A percentile compares a stretch with the other conserved stretches of the same genome.
Evolutionary conservation across 805 yeast genomes (phyloP).

Genomic region (Suhomyces sp.): DNA sequence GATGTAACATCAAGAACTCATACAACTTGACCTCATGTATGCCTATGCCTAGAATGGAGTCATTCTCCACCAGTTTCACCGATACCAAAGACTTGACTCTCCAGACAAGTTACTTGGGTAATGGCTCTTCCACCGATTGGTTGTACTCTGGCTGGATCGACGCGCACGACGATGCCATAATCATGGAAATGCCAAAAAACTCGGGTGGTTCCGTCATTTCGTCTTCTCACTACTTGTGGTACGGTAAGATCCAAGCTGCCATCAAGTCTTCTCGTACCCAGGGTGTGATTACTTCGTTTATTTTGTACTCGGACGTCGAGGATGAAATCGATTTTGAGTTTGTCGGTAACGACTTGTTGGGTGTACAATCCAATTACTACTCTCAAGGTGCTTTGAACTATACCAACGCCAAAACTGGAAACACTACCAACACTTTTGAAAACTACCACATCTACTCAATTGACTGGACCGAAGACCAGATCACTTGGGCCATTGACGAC

Average conservation of each 20-base stretch:
- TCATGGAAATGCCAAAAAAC: slow-evolving; percentile 73
- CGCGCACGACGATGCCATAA: slow-evolving; percentile 48
- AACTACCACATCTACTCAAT: slow-evolving; percentile 72
- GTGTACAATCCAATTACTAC: slow-evolving; percentile 77
- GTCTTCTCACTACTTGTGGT: slow-evolving; percentile 80
- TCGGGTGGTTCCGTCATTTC: slow-evolving; percentile 78
- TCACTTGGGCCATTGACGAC: slow-evolving; percentile 76
- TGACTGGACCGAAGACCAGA: slow-evolving; percentile 76
- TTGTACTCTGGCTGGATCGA: slow-evolving; percentile 60
- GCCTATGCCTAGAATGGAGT: slow-evolving; percentile 77
- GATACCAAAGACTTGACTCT: slow-evolving; percentile 22
- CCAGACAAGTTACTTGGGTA: slow-evolving; percentile 58
- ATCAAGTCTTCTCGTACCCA: slow-evolving; percentile 69
- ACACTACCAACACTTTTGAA: slow-evolving; percentile 54
- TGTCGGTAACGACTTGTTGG: slow-evolving; percentile 68
- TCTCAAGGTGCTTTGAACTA: slow-evolving; percentile 71
- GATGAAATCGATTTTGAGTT: slow-evolving; percentile 91
- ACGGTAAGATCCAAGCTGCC: slow-evolving; percentile 71
- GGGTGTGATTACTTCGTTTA: slow-evolving; percentile 85
- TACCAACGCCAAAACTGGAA: slow-evolving; percentile 49
- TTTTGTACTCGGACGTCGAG: slow-evolving; percentile 76
- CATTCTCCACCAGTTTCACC: slow-evolving; percentile 43
- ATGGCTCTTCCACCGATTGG: slow-evolving; percentile 67
- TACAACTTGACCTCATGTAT: slow-evolving; percentile 67
- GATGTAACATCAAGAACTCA: slow-evolving; percentile 79